phyloP scores from a whole-genome alignment of 306 rosid species.

The Abrus pulchellus region DNA sequence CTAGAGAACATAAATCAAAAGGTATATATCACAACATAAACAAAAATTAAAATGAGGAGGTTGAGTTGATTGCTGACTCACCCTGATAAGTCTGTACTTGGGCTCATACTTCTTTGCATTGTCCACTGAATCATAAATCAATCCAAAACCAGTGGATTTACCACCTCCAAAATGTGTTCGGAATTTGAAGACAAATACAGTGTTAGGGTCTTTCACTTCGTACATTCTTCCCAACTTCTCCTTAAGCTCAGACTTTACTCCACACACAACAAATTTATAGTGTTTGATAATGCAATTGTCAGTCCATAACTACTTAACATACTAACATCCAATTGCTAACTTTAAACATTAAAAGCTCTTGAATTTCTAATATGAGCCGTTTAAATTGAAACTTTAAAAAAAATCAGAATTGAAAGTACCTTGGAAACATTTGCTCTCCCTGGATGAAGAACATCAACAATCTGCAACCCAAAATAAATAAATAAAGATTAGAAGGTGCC shows the following conservation, averaged over 20 bases:
- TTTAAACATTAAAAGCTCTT: background rate
- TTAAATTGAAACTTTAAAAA: background rate
- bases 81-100: slow-evolving; percentile 95
- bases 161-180: slow-evolving; percentile 97
- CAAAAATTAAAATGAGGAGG: background rate
- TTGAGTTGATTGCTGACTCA: slow-evolving; percentile 37
- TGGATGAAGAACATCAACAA: slow-evolving; percentile 91
- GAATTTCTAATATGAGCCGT: background rate
- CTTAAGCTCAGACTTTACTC: slow-evolving; percentile 82
- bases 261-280: background rate
- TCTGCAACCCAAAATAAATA: slow-evolving; percentile 47
- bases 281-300: no score
- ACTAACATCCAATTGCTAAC: background rate
- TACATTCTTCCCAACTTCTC: slow-evolving; percentile 83
- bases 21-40: background rate
- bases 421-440: slow-evolving; percentile 93
- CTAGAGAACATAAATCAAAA: background rate
- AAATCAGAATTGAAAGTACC: slow-evolving; percentile 48
- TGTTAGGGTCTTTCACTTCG: slow-evolving; percentile 82
- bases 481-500: background rate
- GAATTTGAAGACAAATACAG: slow-evolving; percentile 90
- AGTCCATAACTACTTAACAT: background rate
- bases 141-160: slow-evolving; percentile 91
- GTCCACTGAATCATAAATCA: slow-evolving; percentile 91
- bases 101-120: slow-evolving; percentile 94